Base-by-base conservation (phyloP, 441 rosid genomes). In the Populus tomentosa region DNA sequence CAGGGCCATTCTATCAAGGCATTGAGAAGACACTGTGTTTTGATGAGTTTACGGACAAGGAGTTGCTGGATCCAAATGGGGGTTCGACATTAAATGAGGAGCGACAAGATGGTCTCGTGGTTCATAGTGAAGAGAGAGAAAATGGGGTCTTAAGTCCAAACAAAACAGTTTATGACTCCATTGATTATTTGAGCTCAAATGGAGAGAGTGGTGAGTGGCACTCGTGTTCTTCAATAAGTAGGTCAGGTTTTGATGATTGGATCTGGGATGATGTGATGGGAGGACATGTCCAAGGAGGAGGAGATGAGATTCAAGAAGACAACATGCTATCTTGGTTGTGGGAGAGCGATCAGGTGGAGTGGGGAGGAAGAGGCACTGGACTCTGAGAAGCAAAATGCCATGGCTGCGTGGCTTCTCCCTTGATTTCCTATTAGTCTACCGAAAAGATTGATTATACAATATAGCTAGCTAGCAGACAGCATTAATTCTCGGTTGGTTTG, bases 391-490 rank as follows among this genome's bases (percentile, higher is more conserved):
- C 83, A 87, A 80, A 84, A 86, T 61, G 91, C 83, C 6, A 76
- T 88, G 32, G 85, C 87, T 73, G 84, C 88, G 46, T 85, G 91
- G 97, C 90, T 90, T 80, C 82, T 89, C 38, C 87, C 88, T 23
- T 92, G 81, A 82, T 32, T 46, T 64, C 4, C 38, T 7, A 35
- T 35, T 35, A 7, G 38, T 35, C 38, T 35, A 35, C 38, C 38
- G 8, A 0, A 35, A 35, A 35, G 38, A 30, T 35, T 35, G 38
- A 30, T 30, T 30, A 7, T 35, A 35, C 6, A 5, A 35, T 30
- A 30, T 30, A 30, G 32, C 32, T 35, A 35, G 7, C 38, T 35
- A 35, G 38, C 6, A 35, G 38, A 35, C 38, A 35, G 8, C 8
- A 7, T 35, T 35, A 35, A 35, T 35, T 35, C 6, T 35, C 32